Evolutionary conservation across 192 early-diverging fungal species (phyloP), one percentile per base, ranked within the genome.

Genomic region (Podila verticillata): DNA sequence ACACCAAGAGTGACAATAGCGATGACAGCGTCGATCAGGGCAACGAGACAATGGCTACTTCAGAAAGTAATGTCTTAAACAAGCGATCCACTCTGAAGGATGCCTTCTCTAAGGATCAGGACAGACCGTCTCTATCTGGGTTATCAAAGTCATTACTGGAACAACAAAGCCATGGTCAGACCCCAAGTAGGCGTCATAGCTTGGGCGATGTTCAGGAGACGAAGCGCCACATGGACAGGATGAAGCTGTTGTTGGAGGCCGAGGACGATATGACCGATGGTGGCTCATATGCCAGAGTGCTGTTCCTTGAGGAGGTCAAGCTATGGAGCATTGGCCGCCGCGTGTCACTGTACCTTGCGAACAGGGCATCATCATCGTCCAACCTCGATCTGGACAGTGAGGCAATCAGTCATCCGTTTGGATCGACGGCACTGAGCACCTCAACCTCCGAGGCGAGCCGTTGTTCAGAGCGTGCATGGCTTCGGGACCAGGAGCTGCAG

Each of bases 271-370:
- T 68, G 39, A 72, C 77, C 5, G 77, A 80, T 26, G 77, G 77
- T n/a, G 77, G 65, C 19, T 34, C 77, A 1, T 80, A 80, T 31
- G n/a, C 77, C 6, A 61, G 77, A 28, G 44, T 80, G 1, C 51
- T 80, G 44, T 80, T 80, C 57, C 31, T 80, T 48, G 77, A 80
- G 48, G 77, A 80, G 44, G 62, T 80, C 47, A 80, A 80, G 64
- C 59, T 80, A 26, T 80, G 77, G 77, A 24, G 57, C 22, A 68
- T 80, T 54, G 77, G 77, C 7, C 69, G 77, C 2, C 70, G 77
- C 9, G 77, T 72, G 2, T 70, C 68, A 3, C 66, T 80, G 0
- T 80, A 80, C 49, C 29, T 80, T 6, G 58, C 58, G 17, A 32
- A 32, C 28, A 31, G 58, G 15, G 26, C 29, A 31, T 28, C 58